Evolutionary conservation across 2,329 filamentous ascomycete species (phyloP).

Genomic region (Albophoma yamanashiensis): DNA sequence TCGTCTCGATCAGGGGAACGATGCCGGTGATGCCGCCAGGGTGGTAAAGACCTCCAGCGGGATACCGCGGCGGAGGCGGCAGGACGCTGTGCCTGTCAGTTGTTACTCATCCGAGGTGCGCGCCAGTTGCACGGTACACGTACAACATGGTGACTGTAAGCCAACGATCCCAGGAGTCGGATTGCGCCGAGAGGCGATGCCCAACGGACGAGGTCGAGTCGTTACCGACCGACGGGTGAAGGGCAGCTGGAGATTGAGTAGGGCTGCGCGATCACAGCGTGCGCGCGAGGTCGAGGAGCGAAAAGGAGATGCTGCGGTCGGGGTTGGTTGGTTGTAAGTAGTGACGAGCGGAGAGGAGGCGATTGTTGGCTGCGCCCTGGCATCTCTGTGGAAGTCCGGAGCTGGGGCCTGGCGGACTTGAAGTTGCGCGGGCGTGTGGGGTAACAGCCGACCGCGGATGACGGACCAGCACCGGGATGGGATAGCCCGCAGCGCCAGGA

Average conservation of each 20-base stretch:
- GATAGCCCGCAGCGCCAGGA: neutral
- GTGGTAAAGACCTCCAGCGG: slow-evolving; percentile 60
- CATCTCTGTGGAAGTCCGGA: neutral
- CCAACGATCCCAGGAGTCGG: neutral
- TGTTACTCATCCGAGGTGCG: slow-evolving; percentile 3
- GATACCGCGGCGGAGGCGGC: slow-evolving; percentile 78
- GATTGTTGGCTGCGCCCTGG: neutral
- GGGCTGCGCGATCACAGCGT: neutral
- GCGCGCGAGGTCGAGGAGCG: neutral
- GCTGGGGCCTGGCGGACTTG: neutral
- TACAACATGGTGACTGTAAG: slow-evolving; percentile 13
- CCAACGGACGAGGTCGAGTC: neutral
- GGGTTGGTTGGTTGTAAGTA: neutral
- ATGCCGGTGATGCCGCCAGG: slow-evolving; percentile 57
- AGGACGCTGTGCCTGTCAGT: slow-evolving; percentile 50
- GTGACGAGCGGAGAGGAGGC: neutral
- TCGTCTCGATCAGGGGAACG: slow-evolving; percentile 79
- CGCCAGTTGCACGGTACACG: slow-evolving; percentile 3
- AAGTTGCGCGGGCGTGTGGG: neutral
- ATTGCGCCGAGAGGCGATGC: neutral
- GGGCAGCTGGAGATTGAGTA: neutral
- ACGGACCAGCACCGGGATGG: neutral
- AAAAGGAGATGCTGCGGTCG: neutral
- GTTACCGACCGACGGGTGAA: neutral
- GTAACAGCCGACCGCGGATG: neutral